phyloP scores from a whole-genome alignment of 129 eudicot species.

The Flaveria sonorensis region DNA sequence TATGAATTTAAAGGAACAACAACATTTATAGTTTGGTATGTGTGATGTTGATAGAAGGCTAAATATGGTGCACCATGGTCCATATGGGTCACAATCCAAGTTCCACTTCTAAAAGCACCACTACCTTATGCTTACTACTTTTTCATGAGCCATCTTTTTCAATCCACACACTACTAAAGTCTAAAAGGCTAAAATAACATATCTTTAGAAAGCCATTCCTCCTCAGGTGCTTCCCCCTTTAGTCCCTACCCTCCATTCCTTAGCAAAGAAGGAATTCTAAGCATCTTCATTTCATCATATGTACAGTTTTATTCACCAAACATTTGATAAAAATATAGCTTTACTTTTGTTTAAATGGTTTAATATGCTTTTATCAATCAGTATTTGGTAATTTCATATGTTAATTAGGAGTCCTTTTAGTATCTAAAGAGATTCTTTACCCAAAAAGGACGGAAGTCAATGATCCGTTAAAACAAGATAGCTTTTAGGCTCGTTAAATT shows the following conservation, averaged over 20 bases:
- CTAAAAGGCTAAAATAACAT: constrained; percentile 13
- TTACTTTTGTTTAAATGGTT: constrained; percentile 5
- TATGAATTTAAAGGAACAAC: not conserved
- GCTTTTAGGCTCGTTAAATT: too few relatives aligned
- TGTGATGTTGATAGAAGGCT: constrained; percentile 24
- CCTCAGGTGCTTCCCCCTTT: constrained; percentile 44
- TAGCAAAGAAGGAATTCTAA: constrained; percentile 60
- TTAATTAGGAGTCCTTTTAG: not conserved
- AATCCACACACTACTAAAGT: constrained; percentile 40
- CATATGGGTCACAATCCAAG: constrained; percentile 34
- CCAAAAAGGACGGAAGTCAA: too few relatives aligned
- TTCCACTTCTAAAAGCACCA: constrained; percentile 51
- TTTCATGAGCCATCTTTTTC: constrained; percentile 34
- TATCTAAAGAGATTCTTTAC: too few relatives aligned
- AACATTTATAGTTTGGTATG: constrained; percentile 1
- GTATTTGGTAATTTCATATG: not conserved
- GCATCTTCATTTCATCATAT: constrained; percentile 14
- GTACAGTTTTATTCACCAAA: constrained; percentile 13
- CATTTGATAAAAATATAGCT: not conserved
- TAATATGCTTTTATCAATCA: constrained; percentile 2
- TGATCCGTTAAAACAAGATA: too few relatives aligned
- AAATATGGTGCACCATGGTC: constrained; percentile 36
- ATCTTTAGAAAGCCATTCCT: constrained; percentile 39
- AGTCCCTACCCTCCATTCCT: constrained; percentile 34
- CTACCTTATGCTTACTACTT: constrained; percentile 37